Evolutionary conservation across 768 basidiomycete genomes (phyloP).

Genomic region (Termitomyces sp.): DNA sequence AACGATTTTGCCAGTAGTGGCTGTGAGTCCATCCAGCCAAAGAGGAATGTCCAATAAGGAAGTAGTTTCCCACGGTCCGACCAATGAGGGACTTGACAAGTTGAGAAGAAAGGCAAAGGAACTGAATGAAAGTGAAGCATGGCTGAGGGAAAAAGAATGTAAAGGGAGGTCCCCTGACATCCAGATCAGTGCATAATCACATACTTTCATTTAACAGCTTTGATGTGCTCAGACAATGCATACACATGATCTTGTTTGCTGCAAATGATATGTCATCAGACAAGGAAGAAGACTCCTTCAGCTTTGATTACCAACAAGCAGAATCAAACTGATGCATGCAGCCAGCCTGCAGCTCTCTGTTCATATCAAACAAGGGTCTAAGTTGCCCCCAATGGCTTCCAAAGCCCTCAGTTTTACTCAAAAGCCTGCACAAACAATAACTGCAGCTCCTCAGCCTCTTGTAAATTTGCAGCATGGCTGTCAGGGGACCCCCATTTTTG

Average conservation of each 20-base stretch:
- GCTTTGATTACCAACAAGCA: background rate
- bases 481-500: too few relatives aligned
- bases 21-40: too few relatives aligned
- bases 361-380: constrained; percentile 4
- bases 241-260: constrained; percentile 8
- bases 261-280: background rate
- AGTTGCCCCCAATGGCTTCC: constrained; percentile 14
- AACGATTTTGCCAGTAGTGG: too few relatives aligned
- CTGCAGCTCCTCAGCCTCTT: constrained; percentile 16
- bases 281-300: background rate
- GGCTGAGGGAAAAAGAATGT: too few relatives aligned
- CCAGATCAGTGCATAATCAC: too few relatives aligned
- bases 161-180: too few relatives aligned
- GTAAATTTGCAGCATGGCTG: constrained; percentile 33
- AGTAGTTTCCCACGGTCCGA: too few relatives aligned
- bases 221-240: background rate
- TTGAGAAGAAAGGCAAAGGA: too few relatives aligned
- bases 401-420: constrained; percentile 5
- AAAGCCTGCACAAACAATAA: constrained; percentile 11
- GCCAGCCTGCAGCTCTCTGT: background rate
- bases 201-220: too few relatives aligned
- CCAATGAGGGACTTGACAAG: too few relatives aligned
- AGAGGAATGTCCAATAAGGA: too few relatives aligned
- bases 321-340: background rate
- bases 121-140: too few relatives aligned